These are phyloP conservation scores for Parascedosporium putredinis DNA, from an alignment of 2,329 filamentous ascomycete species.

Conservation along the genomic window DNA sequence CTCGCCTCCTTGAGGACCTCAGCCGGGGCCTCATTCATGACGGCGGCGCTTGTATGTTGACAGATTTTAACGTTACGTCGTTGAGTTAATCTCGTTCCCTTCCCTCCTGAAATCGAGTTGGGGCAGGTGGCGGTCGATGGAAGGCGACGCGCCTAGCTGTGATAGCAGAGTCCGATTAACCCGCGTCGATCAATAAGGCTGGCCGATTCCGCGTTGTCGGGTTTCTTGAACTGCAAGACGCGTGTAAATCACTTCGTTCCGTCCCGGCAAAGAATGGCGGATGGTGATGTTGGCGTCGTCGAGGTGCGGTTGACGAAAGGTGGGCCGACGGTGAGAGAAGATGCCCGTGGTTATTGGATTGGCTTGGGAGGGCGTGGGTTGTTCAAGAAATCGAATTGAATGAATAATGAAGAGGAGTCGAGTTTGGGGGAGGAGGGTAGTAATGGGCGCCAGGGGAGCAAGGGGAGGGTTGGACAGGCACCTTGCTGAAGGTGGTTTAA, in stretches of 20 bases:
- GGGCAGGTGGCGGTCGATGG: background rate
- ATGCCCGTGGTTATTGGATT: background rate
- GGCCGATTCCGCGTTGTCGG: background rate
- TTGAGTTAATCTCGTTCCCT: background rate
- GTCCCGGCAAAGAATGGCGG: background rate
- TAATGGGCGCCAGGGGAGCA: background rate
- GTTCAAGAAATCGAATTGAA: constrained; percentile 5
- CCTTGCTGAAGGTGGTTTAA: constrained; percentile 9
- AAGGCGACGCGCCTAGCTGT: background rate
- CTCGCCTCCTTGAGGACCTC: constrained; percentile 34
- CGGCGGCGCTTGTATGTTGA: background rate
- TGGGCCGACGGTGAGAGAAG: constrained; percentile 9
- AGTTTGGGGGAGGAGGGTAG: background rate
- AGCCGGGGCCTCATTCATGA: constrained; percentile 22
- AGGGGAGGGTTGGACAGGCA: constrained; percentile 4
- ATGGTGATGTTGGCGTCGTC: constrained; percentile 7
- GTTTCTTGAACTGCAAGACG: too few relatives aligned
- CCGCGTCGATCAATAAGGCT: background rate
- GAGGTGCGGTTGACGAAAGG: constrained; percentile 1
- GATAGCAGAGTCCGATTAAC: background rate
- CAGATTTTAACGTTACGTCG: background rate
- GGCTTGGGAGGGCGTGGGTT: constrained; percentile 1
- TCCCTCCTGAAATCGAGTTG: background rate
- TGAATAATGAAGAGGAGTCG: background rate
- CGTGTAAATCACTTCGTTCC: background rate